These are phyloP conservation scores for Mycena chlorophos DNA, from an alignment of 768 basidiomycete genomes.

Conservation along the genomic window DNA sequence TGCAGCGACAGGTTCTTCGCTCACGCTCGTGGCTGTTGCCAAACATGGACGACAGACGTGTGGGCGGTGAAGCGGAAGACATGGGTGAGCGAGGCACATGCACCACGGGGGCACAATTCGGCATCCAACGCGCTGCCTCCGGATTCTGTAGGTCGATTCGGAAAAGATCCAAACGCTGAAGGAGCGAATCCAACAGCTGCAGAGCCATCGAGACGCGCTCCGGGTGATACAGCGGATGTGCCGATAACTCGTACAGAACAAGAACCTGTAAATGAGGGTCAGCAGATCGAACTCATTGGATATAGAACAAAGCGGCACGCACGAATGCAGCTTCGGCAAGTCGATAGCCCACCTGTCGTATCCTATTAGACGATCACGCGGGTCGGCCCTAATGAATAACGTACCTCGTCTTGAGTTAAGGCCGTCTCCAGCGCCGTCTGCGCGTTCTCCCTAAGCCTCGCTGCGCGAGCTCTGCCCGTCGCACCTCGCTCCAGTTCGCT, in stretches of 20 bases:
- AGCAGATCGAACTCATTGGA: not conserved
- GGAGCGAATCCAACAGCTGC: slow-evolving; percentile 61
- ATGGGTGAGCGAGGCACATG: slow-evolving; percentile 31
- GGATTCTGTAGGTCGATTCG: slow-evolving; percentile 55
- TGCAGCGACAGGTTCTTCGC: slow-evolving; percentile 47
- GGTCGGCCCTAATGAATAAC: slow-evolving; percentile 8
- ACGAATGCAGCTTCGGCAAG: slow-evolving; percentile 77
- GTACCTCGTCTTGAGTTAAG: not conserved
- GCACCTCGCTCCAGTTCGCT: slow-evolving; percentile 62
- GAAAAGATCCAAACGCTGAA: slow-evolving; percentile 51
- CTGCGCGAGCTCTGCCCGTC: slow-evolving; percentile 56
- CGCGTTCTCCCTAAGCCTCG: slow-evolving; percentile 57
- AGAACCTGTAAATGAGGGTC: slow-evolving; percentile 51
- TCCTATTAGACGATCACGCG: slow-evolving; percentile 3
- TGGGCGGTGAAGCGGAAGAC: slow-evolving; percentile 23
- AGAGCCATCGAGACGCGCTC: slow-evolving; percentile 56
- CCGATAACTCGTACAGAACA: slow-evolving; percentile 74
- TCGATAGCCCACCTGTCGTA: slow-evolving; percentile 55
- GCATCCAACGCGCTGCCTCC: slow-evolving; percentile 52
- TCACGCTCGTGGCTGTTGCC: slow-evolving; percentile 5
- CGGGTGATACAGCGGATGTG: slow-evolving; percentile 64
- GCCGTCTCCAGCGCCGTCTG: slow-evolving; percentile 46
- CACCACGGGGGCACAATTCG: slow-evolving; percentile 51
- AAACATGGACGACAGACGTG: not conserved
- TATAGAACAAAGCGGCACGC: slow-evolving; percentile 22